Base-by-base conservation (phyloP, 2,329 filamentous ascomycete genomes). In the Byssochlamys sp. region DNA sequence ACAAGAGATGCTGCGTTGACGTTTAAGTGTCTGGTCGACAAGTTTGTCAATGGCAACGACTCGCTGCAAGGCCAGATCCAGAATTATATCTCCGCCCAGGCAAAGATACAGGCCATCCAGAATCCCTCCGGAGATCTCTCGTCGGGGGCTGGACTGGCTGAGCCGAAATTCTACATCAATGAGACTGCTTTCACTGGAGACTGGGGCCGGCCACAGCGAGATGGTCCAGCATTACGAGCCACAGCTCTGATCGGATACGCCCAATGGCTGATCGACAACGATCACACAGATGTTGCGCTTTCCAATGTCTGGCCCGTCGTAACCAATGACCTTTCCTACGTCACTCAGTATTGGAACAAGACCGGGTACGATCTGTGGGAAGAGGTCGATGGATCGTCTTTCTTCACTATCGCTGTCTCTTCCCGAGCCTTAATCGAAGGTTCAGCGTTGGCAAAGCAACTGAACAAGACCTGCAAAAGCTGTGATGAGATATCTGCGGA, bases 361-460 rank as follows among this genome's bases (percentile, higher is more conserved):
- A 79, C 79, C 3, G 79, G 78, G 4, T 94, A 84, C 66, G 90
- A 95, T 69, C 79, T 95, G 2, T 94, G 90, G 90, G 90, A 94
- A 69, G 90, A 94, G 70, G 83, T 91, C 12, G 76, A 78, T 26
- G 87, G 88, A 48, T 85, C 83, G 25, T 91, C 88, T 0, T 94
- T 91, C 77, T 95, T 92, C 73, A 94, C 89, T 1, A 75, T 85
- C 31, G 82, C 84, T 2, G 80, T 81, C 48, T 84, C 88, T 59
- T 84, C 92, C 68, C 83, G 89, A 63, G 80, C 84, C 65, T 67
- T 80, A 60, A 71, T 79, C 1, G 67, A 74, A 72, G 89, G 90
- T 4, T 82, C 78, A 56, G 77, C 79, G 2, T 78, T 94, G 14
- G 88, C 89, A 3, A 71, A 73, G n/a, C 75, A 77, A 24, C 78